Evolutionary conservation across 1,284 basidiomycete genomes (phyloP).

Genomic region (Irpex sp.): DNA sequence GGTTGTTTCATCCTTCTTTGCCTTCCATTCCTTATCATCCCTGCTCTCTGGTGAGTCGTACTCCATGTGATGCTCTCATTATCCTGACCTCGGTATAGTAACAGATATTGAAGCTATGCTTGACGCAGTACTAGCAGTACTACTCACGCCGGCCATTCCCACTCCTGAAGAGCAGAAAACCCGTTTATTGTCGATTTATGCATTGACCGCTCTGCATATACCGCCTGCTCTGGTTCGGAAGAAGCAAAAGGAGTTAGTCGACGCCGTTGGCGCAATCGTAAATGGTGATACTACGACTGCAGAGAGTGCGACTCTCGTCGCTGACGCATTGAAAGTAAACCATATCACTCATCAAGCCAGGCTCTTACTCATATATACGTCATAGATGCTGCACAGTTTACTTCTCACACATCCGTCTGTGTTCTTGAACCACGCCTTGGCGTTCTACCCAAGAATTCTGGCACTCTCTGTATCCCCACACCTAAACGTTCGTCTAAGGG

Average conservation of each 20-base stretch:
- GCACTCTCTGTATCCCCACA: constrained; percentile 30
- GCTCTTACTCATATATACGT: neutral
- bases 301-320: neutral
- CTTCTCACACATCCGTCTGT: constrained; percentile 27
- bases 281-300: neutral
- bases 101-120: neutral
- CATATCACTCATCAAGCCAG: constrained; percentile 18
- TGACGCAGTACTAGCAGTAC: neutral
- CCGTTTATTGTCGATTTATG: constrained; percentile 43
- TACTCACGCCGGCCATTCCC: neutral
- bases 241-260: constrained; percentile 16
- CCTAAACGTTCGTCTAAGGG: constrained; percentile 31
- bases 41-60: neutral
- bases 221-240: constrained; percentile 32
- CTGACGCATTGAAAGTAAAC: constrained; percentile 3
- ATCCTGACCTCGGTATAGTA: neutral
- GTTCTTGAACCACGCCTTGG: constrained; percentile 31
- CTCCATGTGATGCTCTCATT: neutral
- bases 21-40: neutral
- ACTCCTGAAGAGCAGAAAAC: constrained; percentile 18
- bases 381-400: constrained; percentile 39
- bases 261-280: neutral
- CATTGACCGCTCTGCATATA: constrained; percentile 44
- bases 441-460: constrained; percentile 37
- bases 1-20: constrained; percentile 1